A percentile compares a stretch with the other conserved stretches of the same genome.
Evolutionary conservation across 805 yeast genomes (phyloP).

Genomic region (Suhomyces sp.): DNA sequence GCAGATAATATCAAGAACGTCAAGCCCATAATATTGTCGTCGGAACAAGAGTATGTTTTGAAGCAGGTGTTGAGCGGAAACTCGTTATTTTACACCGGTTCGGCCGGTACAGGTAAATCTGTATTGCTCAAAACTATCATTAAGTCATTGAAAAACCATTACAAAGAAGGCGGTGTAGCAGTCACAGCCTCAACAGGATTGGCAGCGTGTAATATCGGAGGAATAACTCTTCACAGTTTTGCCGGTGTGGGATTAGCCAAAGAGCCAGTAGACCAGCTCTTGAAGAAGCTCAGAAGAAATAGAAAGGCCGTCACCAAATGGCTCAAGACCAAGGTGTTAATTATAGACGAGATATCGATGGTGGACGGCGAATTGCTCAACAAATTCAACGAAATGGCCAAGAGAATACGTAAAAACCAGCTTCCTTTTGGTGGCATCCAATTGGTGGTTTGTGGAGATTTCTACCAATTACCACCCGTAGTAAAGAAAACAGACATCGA

Average conservation of each 20-base stretch:
- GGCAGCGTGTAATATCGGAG: constrained; percentile 81
- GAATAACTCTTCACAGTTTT: constrained; percentile 71
- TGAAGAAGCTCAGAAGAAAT: constrained; percentile 53
- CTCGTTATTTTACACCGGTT: constrained; percentile 88
- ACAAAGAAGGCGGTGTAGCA: constrained; percentile 54
- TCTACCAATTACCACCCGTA: constrained; percentile 80
- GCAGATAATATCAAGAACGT: constrained; percentile 23
- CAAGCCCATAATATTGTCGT: constrained; percentile 35
- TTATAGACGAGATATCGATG: constrained; percentile 81
- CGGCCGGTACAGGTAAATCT: constrained; percentile 98
- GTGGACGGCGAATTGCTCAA: constrained; percentile 66
- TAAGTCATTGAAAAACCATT: constrained; percentile 44
- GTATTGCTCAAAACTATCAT: constrained; percentile 69
- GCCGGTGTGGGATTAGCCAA: constrained; percentile 76
- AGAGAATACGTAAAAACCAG: constrained; percentile 41
- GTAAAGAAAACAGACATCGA: constrained; percentile 30
- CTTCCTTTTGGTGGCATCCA: constrained; percentile 82
- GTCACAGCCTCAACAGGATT: constrained; percentile 84
- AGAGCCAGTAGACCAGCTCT: constrained; percentile 45
- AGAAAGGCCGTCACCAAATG: constrained; percentile 52
- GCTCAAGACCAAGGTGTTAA: constrained; percentile 54
- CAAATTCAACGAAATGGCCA: constrained; percentile 61
- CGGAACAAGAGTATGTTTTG: constrained; percentile 66
- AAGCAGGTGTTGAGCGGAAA: constrained; percentile 61
- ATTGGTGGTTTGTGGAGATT: constrained; percentile 74